Evolutionary conservation across 1,284 basidiomycete species (phyloP).

Genomic region (Heliocybe sulcata): DNA sequence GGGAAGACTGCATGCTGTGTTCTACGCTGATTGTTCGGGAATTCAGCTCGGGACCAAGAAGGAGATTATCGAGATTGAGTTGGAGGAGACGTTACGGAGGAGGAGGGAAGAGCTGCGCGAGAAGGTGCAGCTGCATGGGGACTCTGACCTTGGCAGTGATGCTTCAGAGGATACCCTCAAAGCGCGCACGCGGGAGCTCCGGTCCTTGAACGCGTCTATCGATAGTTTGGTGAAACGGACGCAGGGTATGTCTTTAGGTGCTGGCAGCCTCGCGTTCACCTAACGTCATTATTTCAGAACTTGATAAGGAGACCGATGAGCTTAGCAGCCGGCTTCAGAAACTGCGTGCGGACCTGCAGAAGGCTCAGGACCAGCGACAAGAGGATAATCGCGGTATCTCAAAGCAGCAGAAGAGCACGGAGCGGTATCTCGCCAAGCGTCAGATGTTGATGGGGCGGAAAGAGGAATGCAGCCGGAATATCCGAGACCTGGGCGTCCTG

Average conservation of each 20-base stretch:
- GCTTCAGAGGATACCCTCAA: slow-evolving; percentile 63
- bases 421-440: slow-evolving; percentile 89
- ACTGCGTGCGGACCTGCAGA: slow-evolving; percentile 62
- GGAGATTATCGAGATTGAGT: slow-evolving; percentile 85
- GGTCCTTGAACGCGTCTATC: slow-evolving; percentile 59
- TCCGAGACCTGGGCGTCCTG: slow-evolving; percentile 92
- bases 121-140: slow-evolving; percentile 73
- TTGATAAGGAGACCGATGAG: slow-evolving; percentile 68
- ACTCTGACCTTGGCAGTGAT: slow-evolving; percentile 52
- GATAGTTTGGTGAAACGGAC: slow-evolving; percentile 53
- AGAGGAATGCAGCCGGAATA: slow-evolving; percentile 91
- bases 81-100: slow-evolving; percentile 83
- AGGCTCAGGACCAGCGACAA: slow-evolving; percentile 71
- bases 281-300: slow-evolving; percentile 31
- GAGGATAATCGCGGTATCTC: slow-evolving; percentile 85
- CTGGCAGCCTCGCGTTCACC: slow-evolving; percentile 5
- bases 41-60: slow-evolving; percentile 73
- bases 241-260: slow-evolving; percentile 41
- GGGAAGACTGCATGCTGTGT: no score
- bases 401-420: slow-evolving; percentile 90
- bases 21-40: no score
- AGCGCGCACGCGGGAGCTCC: slow-evolving; percentile 61
- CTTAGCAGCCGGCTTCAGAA: slow-evolving; percentile 62
- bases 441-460: slow-evolving; percentile 80
- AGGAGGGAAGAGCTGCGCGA: slow-evolving; percentile 71